Evolutionary conservation across 495 filamentous ascomycete genomes (phyloP).

Genomic region (Corynascus novoguineensis): DNA sequence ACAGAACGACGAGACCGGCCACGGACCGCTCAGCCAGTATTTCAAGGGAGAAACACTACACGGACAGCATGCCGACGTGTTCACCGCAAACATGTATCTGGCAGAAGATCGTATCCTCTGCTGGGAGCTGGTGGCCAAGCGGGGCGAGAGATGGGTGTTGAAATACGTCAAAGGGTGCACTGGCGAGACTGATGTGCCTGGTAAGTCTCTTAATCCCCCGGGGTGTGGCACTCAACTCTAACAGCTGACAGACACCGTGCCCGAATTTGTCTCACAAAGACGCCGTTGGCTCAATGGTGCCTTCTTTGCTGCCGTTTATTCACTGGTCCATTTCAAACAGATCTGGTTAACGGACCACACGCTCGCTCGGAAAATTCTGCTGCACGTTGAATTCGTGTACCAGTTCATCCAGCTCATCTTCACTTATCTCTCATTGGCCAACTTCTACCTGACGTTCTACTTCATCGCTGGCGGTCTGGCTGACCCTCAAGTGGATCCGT

Average conservation of each 20-base stretch:
- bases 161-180: conserved; percentile 95
- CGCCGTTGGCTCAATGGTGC: conserved; percentile 97
- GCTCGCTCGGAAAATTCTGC: conserved; percentile 75
- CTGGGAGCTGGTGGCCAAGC: conserved; percentile 97
- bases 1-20: conserved; percentile 93
- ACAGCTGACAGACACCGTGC: conserved; percentile 54
- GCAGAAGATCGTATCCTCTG: conserved; percentile 98
- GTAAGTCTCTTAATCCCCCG: conserved; percentile 42
- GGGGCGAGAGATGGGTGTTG: conserved; percentile 91
- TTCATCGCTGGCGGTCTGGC: conserved; percentile 95
- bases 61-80: conserved; percentile 95
- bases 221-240: not conserved
- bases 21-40: conserved; percentile 94
- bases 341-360: conserved; percentile 95
- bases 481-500: conserved; percentile 77
- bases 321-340: conserved; percentile 87
- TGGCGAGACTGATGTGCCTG: conserved; percentile 95
- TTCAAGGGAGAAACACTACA: conserved; percentile 98
- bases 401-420: conserved; percentile 87
- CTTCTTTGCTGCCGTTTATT: conserved; percentile 98
- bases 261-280: conserved; percentile 95
- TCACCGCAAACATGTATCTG: conserved; percentile 99
- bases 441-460: conserved; percentile 98
- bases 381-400: conserved; percentile 95
- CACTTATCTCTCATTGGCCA: conserved; percentile 96